Conservation (phyloP, 805 yeast species). For the Pichia rugopelliculosa region DNA sequence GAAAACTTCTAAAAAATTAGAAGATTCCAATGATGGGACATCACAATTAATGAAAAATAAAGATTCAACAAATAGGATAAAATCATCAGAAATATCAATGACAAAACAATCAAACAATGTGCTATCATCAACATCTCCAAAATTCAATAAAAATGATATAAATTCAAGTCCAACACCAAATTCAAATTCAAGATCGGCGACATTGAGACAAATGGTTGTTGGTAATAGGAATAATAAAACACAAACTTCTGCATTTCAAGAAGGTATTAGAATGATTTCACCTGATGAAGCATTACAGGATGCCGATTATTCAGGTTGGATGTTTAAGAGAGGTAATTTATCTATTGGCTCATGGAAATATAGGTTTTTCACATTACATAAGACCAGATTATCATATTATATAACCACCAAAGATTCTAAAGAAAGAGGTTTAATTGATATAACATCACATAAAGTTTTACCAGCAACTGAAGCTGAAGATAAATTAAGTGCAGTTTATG, state of each 20-base stretch:
- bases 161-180: conserved; percentile 33
- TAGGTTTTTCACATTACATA: conserved; percentile 80
- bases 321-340: conserved; percentile 84
- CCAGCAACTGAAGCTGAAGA: conserved; percentile 77
- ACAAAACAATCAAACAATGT: too few species aligned
- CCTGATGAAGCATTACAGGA: conserved; percentile 73
- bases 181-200: conserved; percentile 24
- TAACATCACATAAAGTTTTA: conserved; percentile 86
- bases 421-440: conserved; percentile 91
- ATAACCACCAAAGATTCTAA: conserved; percentile 66
- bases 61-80: conserved; percentile 33
- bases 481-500: conserved; percentile 70
- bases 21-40: too few species aligned
- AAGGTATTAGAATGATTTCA: conserved; percentile 71
- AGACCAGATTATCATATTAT: conserved; percentile 87
- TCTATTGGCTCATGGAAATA: conserved; percentile 89
- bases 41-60: conserved; percentile 7
- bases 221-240: conserved; percentile 38
- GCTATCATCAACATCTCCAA: background rate
- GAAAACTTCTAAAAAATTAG: background rate
- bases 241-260: conserved; percentile 74
- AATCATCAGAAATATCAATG: conserved; percentile 22
- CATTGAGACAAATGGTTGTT: conserved; percentile 36
- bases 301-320: conserved; percentile 87
- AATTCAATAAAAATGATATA: background rate